Percentiles rank a stretch among this genome's conserved stretches.
Evolutionary conservation across 495 filamentous ascomycete species (phyloP).

Genomic region (Talaromyces wortmannii): DNA sequence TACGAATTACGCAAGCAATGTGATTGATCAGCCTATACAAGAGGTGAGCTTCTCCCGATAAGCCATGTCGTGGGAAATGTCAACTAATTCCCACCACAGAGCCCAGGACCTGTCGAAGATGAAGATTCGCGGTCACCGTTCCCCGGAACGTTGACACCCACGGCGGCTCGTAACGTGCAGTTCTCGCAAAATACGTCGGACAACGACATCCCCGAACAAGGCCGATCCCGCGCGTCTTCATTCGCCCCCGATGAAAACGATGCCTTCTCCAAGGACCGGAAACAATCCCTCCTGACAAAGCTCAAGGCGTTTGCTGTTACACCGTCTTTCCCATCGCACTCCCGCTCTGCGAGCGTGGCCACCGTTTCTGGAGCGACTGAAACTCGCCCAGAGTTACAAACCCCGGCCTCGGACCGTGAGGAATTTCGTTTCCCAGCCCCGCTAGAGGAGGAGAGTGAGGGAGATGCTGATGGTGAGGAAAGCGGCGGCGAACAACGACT

Average conservation of each 20-base stretch:
- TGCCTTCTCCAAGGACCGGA: slow-evolving; percentile 39
- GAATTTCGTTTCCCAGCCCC: slow-evolving; percentile 51
- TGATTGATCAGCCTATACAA: slow-evolving; percentile 4
- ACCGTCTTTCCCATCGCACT: slow-evolving; percentile 30
- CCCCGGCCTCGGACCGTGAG: slow-evolving; percentile 39
- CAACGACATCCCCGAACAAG: slow-evolving; percentile 28
- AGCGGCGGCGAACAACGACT: slow-evolving; percentile 41
- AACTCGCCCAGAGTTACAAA: slow-evolving; percentile 20
- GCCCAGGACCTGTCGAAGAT: not conserved
- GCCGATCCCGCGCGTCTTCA: slow-evolving; percentile 49
- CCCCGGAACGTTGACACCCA: slow-evolving; percentile 32
- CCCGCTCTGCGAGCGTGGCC: slow-evolving; percentile 34
- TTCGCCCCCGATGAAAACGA: slow-evolving; percentile 50
- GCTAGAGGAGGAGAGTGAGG: slow-evolving; percentile 58
- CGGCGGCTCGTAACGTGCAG: slow-evolving; percentile 55
- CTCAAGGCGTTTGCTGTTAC: slow-evolving; percentile 51
- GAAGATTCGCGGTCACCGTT: slow-evolving; percentile 13
- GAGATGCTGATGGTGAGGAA: slow-evolving; percentile 72
- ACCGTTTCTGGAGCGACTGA: slow-evolving; percentile 20
- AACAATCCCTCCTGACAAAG: slow-evolving; percentile 60
- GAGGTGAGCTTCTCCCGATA: not conserved
- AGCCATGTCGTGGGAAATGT: not conserved
- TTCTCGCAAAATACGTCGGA: slow-evolving; percentile 49
- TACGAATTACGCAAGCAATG: not conserved
- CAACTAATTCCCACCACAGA: not conserved